phyloP scores from a whole-genome alignment of 257 asterid species.

The Lycium ferocissimum region DNA sequence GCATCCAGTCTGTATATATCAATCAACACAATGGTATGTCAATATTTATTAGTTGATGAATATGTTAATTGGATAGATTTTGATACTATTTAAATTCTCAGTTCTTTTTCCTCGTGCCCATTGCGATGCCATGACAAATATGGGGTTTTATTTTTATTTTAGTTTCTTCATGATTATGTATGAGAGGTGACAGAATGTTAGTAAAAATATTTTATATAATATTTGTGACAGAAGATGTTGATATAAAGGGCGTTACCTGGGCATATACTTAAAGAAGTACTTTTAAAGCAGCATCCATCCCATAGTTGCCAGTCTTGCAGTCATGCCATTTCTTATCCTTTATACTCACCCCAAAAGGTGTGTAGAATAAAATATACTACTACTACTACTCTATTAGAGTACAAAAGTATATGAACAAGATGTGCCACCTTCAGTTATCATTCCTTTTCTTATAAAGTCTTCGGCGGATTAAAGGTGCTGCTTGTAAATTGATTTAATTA shows the following conservation, averaged over 20 bases:
- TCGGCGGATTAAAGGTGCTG: background rate
- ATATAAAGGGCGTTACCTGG: conserved; percentile 14
- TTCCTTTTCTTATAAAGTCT: background rate
- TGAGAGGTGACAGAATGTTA: background rate
- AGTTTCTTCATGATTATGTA: conserved; percentile 1
- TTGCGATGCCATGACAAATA: conserved; percentile 27
- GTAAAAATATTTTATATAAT: background rate
- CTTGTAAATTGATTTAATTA: background rate
- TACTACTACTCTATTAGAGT: background rate
- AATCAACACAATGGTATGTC: background rate
- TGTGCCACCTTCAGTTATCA: conserved; percentile 9
- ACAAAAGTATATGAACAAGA: background rate
- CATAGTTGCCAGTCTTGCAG: conserved; percentile 28
- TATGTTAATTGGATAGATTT: background rate
- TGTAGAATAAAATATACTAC: background rate
- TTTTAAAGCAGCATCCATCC: conserved; percentile 10
- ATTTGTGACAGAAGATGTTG: conserved; percentile 1
- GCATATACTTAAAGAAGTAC: background rate
- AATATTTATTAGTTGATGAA: background rate
- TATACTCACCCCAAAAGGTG: conserved; percentile 10
- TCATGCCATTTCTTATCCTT: conserved; percentile 19
- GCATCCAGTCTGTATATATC: conserved; percentile 26
- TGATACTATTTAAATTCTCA: background rate
- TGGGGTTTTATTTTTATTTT: background rate
- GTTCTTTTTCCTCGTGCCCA: conserved; percentile 29